Evolutionary conservation across 768 basidiomycete species (phyloP), one percentile per base, ranked within the genome.

Genomic region (Termitomyces sp.): DNA sequence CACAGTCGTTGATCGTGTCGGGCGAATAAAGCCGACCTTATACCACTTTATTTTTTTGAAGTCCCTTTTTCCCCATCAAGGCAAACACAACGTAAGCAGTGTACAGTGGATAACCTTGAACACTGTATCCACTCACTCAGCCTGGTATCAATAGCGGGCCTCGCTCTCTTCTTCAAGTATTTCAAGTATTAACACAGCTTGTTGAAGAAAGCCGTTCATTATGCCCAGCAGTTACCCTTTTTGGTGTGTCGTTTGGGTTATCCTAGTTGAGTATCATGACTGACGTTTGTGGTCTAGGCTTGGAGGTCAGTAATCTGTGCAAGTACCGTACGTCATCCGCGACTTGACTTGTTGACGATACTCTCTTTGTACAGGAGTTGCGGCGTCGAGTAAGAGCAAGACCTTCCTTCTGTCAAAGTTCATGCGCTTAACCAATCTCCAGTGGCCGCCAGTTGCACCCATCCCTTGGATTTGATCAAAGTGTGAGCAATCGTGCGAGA

Each of bases 381-480:
- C 82, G 30, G 85, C 85, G 35, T 84, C 84, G 44, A 78, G 85
- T 86, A 66, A 26, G 82, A 75, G 30, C 19, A 17, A 30, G 48
- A 5, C 51, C 21, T n/a, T 55, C 51, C 28, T 46, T 55, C 26
- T 28, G 26, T 57, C 38, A 10, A 41, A 30, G 40, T 31, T 23
- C 37, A 50, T 52, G 57, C 33, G 45, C 54, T 38, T 50, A 35
- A 42, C 50, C 38, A 31, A 55, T 62, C 19, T 48, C 46, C 58
- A 89, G 89, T 91, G 83, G 90, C 91, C 41, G 86, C 90, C 30
- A 83, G 78, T 53, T 86, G 81, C 66, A 93, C 90, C 0, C 91
- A 93, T 73, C 91, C 91, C 40, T 69, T 93, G 54, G 91, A 93
- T 70, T 74, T 93, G 53, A 87, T 89, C 33, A 95, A 93, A 84